Conservation (phyloP, 768 basidiomycete genomes). For the Pulveroboletus sp. region DNA sequence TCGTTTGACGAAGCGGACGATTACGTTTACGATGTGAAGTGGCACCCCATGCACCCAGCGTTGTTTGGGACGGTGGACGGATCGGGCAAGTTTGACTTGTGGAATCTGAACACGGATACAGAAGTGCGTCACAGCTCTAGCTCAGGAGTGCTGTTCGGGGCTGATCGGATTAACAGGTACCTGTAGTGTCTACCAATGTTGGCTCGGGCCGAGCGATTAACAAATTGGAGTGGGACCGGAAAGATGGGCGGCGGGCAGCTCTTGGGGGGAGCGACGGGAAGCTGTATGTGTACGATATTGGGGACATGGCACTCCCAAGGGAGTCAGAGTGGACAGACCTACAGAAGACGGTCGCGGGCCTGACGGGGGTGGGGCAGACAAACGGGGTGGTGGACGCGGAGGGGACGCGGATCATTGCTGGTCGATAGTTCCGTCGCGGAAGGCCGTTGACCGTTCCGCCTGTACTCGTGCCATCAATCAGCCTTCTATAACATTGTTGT, state of each 20-base stretch:
- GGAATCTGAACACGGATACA: slow-evolving; percentile 96
- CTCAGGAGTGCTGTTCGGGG: neutral
- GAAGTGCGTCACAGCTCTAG: slow-evolving; percentile 58
- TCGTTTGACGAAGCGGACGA: slow-evolving; percentile 98
- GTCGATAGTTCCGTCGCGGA: slow-evolving; percentile 30
- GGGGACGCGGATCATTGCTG: slow-evolving; percentile 31
- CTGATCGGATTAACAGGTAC: slow-evolving; percentile 55
- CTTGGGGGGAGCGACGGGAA: slow-evolving; percentile 90
- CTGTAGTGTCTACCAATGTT: slow-evolving; percentile 81
- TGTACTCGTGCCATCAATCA: neutral
- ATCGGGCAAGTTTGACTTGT: slow-evolving; percentile 91
- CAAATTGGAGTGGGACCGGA: slow-evolving; percentile 92
- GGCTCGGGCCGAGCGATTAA: slow-evolving; percentile 84
- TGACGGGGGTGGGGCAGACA: slow-evolving; percentile 48
- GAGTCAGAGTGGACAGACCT: slow-evolving; percentile 94
- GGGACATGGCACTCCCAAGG: slow-evolving; percentile 82
- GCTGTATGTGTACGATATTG: slow-evolving; percentile 92
- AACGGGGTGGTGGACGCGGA: slow-evolving; percentile 35
- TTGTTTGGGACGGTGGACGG: slow-evolving; percentile 93
- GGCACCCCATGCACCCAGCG: slow-evolving; percentile 96
- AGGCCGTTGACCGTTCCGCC: slow-evolving; percentile 1
- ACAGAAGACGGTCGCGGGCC: slow-evolving; percentile 78
- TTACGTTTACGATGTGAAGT: slow-evolving; percentile 97
- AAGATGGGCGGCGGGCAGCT: slow-evolving; percentile 86
- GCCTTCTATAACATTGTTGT: too few relatives aligned